Evolutionary conservation across 306 rosid species (phyloP).

Genomic region (Sesbania bispinosa): DNA sequence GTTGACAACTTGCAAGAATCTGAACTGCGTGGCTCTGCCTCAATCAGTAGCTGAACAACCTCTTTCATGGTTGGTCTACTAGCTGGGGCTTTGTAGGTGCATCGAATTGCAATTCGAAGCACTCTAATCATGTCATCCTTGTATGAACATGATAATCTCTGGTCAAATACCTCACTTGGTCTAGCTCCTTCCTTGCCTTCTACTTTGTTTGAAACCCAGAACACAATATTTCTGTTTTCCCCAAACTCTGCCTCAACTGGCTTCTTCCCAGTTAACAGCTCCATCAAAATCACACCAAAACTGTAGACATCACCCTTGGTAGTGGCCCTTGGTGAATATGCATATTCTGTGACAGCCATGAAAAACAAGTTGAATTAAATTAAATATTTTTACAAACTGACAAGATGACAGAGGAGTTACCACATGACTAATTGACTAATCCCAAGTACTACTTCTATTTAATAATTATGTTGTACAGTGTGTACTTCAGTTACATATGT

Average conservation of each 20-base stretch:
- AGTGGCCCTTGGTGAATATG: conserved; percentile 89
- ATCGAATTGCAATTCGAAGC: conserved; percentile 72
- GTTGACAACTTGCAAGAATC: conserved; percentile 57
- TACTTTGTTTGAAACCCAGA: conserved; percentile 87
- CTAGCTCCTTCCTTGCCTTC: conserved; percentile 83
- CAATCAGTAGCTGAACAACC: conserved; percentile 70
- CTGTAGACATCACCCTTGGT: conserved; percentile 96
- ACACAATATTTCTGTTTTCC: conserved; percentile 77
- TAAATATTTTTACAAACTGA: conserved; percentile 1
- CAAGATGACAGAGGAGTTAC: conserved; percentile 3
- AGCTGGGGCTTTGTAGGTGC: conserved; percentile 82
- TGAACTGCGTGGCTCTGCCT: conserved; percentile 56
- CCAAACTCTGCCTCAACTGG: conserved; percentile 87
- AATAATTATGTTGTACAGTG: background rate
- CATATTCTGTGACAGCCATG: conserved; percentile 69
- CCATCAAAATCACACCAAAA: conserved; percentile 91
- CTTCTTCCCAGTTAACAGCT: conserved; percentile 86
- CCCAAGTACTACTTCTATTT: background rate
- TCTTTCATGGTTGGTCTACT: conserved; percentile 93
- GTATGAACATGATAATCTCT: conserved; percentile 42
- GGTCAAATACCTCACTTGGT: conserved; percentile 69
- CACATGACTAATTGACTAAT: conserved; percentile 5
- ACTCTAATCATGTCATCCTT: conserved; percentile 72
- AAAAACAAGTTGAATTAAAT: conserved; percentile 12
- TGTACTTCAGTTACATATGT: too few relatives aligned